These are phyloP conservation scores for Xylaria sp. DNA, from an alignment of 2,329 filamentous ascomycete genomes.

Conservation along the genomic window DNA sequence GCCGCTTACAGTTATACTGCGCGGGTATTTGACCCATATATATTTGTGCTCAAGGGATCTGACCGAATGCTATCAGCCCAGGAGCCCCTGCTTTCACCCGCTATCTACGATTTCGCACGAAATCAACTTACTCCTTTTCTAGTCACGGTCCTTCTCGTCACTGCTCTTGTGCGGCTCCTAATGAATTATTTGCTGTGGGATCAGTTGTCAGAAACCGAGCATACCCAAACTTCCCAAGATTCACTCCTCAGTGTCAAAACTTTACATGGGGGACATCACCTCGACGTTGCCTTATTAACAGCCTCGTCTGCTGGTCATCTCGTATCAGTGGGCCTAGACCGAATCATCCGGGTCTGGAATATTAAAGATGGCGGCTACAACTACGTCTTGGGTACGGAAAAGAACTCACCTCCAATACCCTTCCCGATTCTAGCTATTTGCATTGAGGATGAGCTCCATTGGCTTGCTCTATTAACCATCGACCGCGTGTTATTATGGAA, in stretches of 20 bases:
- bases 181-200: conserved; percentile 81
- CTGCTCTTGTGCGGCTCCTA: conserved; percentile 74
- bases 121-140: conserved; percentile 70
- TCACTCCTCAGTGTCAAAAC: conserved; percentile 69
- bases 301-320: conserved; percentile 73
- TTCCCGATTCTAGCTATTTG: conserved; percentile 72
- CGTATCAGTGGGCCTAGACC: conserved; percentile 76
- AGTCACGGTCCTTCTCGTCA: conserved; percentile 69
- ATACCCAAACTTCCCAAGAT: conserved; percentile 59
- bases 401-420: conserved; percentile 56
- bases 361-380: conserved; percentile 58
- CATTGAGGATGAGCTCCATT: conserved; percentile 72
- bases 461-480: conserved; percentile 73
- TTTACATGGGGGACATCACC: conserved; percentile 70
- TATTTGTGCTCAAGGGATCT: conserved; percentile 77
- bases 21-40: conserved; percentile 77
- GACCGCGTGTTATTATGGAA: conserved; percentile 72
- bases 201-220: conserved; percentile 61
- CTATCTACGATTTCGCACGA: conserved; percentile 74
- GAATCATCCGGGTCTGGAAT: conserved; percentile 74
- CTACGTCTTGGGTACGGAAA: conserved; percentile 56
- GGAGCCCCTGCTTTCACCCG: conserved; percentile 64
- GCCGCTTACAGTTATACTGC: conserved; percentile 77
- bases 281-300: conserved; percentile 75
- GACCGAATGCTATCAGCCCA: conserved; percentile 69